Base-by-base conservation (phyloP, 129 eudicot species). In the Pulicaria dysenterica region DNA sequence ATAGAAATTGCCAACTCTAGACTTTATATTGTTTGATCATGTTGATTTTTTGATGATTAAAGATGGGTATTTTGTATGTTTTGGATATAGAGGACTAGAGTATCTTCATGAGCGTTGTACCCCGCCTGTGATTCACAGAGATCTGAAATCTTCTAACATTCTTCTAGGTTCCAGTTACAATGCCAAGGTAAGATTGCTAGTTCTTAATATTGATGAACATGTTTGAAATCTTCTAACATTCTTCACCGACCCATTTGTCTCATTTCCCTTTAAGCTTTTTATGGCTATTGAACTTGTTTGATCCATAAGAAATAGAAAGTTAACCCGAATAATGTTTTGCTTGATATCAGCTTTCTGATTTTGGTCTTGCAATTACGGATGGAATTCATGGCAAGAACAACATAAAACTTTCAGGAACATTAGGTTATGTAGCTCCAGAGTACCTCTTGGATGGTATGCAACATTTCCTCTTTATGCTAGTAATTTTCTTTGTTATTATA, bases 391-490 rank as follows among this genome's bases (percentile, higher is more conserved):
- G 77, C 79, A 90, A 86, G 82, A 83, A 82, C 57, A 78, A 73
- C 67, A 68, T 88, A 71, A 90, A 88, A 83, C 84, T 88, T 68
- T 90, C 97, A 34, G 99, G 96, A 73, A 86, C 93, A n/a, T 71
- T 90, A 80, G 97, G 96, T 59, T 94, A 90, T 74, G 86, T 94
- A 40, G 98, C 98, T 76, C 98, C 98, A 2, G 98, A 93, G 53
- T 93, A 93, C 81, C 88, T 89, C 45, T 72, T 90, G 39, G 97
- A 94, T 80, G 97, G 99, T 94, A 88, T 37, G 79, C 56, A n/a
- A 60, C 38, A 46, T 13, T 67, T 51, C 6, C 51, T 39, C 57
- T 56, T 44, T 5, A 12, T 16, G 13, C 55, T 17, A 42, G 19
- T 70, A 50, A 13, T 6, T 72, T 62, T 64, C 42, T 12, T 61